phyloP scores from a whole-genome alignment of 352 stramenopile genomes.

The Phytophthora niederhauseri region DNA sequence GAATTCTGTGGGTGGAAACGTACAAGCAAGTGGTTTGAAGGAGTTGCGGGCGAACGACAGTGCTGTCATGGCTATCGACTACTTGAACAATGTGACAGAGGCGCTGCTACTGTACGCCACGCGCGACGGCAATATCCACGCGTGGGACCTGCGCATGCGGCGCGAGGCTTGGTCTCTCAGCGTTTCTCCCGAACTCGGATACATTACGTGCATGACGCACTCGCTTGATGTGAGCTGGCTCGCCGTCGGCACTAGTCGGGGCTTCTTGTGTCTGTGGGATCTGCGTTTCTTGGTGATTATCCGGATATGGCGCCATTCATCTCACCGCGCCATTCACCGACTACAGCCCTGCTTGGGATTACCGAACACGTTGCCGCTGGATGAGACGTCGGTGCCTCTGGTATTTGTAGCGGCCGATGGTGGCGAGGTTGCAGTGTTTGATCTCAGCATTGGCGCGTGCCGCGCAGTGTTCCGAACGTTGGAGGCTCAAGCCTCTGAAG shows the following conservation, averaged over 20 bases:
- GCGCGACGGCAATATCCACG: conserved; percentile 87
- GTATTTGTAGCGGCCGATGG: conserved; percentile 95
- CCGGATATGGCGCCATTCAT: conserved; percentile 97
- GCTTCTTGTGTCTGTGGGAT: conserved; percentile 97
- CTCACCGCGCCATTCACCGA: conserved; percentile 89
- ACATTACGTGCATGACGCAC: conserved; percentile 95
- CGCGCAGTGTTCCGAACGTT: conserved; percentile 93
- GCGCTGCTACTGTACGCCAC: conserved; percentile 96
- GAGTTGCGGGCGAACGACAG: conserved; percentile 86
- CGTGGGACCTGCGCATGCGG: conserved; percentile 93
- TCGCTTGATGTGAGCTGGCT: conserved; percentile 96
- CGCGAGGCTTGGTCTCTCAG: conserved; percentile 93
- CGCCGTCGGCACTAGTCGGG: conserved; percentile 93
- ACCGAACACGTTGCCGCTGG: conserved; percentile 74
- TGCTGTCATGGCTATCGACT: conserved; percentile 95
- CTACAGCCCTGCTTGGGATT: conserved; percentile 85
- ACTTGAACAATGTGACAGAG: conserved; percentile 96
- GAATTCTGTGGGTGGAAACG: conserved; percentile 67
- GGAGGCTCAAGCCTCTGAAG: conserved; percentile 74
- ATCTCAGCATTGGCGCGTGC: conserved; percentile 91
- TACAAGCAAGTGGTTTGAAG: conserved; percentile 72
- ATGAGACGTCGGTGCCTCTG: conserved; percentile 85
- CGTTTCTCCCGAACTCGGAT: conserved; percentile 94
- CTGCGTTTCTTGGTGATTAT: conserved; percentile 95
- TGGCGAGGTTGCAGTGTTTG: conserved; percentile 92